These are phyloP conservation scores for Amoeboaphelidium protococcarum DNA, from an alignment of 371 early-diverging fungal species.

Conservation along the genomic window DNA sequence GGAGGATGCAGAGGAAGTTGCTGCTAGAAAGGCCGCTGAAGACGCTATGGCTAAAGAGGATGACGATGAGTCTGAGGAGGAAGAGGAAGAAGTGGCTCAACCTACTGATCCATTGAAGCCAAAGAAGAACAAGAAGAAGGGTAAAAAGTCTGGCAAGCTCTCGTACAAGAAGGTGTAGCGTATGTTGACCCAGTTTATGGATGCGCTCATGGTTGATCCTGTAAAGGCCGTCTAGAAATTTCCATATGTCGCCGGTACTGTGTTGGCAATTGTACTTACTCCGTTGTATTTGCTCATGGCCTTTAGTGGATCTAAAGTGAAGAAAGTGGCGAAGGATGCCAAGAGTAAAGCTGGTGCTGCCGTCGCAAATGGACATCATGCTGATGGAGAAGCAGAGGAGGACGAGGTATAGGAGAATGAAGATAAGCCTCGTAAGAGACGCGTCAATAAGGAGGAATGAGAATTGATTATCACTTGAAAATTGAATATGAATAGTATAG, in stretches of 20 bases:
- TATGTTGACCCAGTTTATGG: not conserved
- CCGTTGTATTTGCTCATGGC: not conserved
- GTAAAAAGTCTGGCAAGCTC: not conserved
- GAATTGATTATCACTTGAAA: too few species aligned
- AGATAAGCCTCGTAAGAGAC: too few species aligned
- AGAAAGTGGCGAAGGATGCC: slow-evolving; percentile 9
- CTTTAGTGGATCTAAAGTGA: not conserved
- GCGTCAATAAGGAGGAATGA: too few species aligned
- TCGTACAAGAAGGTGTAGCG: not conserved
- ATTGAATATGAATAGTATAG: too few species aligned
- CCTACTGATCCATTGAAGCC: too few species aligned
- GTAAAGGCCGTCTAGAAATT: not conserved
- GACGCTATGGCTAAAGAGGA: slow-evolving; percentile 1
- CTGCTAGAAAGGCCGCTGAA: not conserved
- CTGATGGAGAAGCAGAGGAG: too few species aligned
- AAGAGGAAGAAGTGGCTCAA: slow-evolving; percentile 4
- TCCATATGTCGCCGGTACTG: not conserved
- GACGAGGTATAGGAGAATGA: too few species aligned
- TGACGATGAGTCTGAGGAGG: slow-evolving; percentile 1
- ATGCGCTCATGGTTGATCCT: not conserved
- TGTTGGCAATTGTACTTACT: not conserved
- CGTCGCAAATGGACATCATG: too few species aligned
- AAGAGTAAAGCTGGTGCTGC: slow-evolving; percentile 4
- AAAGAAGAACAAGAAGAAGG: too few species aligned
- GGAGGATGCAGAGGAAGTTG: slow-evolving; percentile 2